Evolutionary conservation across 805 yeast genomes (phyloP), one percentile per base, ranked within the genome.

Genomic region (Pichia sporocuriosa): DNA sequence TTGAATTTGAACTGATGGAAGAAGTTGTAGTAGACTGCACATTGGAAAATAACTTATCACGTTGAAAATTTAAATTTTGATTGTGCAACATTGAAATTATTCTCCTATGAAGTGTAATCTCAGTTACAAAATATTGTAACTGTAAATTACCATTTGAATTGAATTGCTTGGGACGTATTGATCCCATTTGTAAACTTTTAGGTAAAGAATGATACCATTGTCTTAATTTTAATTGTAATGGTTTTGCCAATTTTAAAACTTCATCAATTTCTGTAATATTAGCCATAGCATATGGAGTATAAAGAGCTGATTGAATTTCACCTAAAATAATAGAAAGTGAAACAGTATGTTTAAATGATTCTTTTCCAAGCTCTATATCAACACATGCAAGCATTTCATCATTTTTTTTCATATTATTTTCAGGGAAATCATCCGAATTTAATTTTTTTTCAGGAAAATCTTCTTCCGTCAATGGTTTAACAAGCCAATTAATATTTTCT

Each of bases 51-150:
- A 10, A 21, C 3, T 34, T 15, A 31, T 19, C 24, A 10, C 11
- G 20, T 25, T 40, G 32, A 5, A 32, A 28, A 2, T n/a, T 12
- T 12, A 30, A 24, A 22, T 50, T 56, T 32, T 51, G 52, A 8
- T 47, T 39, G 17, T 70, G 69, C 35, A 83, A 62, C 9, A 75
- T 65, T 5, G 82, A 70, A 20, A 83, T 75, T 40, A 84, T 84
- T 52, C 79, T 78, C 37, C 97, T 66, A 59, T 89, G 97, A 20
- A 89, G 66, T 0, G 93, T 83, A 29, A 89, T 76, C 56, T 89
- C 97, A 0, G 95, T 83, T 0, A 94, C 90, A 63, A 88, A 84
- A 59, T 89, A 89, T 1, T 94, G 83, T 35, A 89, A 62, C 43
- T 88, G 94, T 38, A 89, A 65, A 48, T 83, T 79, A 0, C 94